Evolutionary conservation across 192 early-diverging fungal species (phyloP).

Genomic region (Lunasporangiospora selenospora): DNA sequence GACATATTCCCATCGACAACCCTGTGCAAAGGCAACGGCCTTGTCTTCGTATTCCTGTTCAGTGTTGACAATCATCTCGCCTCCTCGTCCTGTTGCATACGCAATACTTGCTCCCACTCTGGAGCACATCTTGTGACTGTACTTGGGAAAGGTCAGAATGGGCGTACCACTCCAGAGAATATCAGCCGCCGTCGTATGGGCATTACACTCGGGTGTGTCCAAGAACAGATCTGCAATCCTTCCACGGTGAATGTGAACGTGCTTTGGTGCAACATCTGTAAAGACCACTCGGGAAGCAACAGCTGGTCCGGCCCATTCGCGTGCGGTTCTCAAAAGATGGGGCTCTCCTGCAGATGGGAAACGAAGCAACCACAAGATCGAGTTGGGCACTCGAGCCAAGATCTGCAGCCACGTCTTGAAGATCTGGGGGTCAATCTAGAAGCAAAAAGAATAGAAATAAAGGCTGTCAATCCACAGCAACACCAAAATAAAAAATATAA

Average conservation of each 20-base stretch:
- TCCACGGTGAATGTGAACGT: conserved; percentile 91
- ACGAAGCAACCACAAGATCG: conserved; percentile 89
- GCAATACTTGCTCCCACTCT: conserved; percentile 90
- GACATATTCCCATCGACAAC: conserved; percentile 54
- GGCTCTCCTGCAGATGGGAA: conserved; percentile 89
- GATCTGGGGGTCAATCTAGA: conserved; percentile 83
- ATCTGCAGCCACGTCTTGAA: conserved; percentile 89
- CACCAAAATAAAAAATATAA: not conserved
- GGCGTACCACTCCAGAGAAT: conserved; percentile 96
- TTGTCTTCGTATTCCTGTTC: conserved; percentile 71
- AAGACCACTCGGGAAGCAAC: conserved; percentile 86
- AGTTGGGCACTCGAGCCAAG: conserved; percentile 78
- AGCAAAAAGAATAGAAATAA: not conserved
- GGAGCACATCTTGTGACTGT: conserved; percentile 90
- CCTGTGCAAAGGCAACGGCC: conserved; percentile 67
- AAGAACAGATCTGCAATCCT: conserved; percentile 91
- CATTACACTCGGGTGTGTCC: conserved; percentile 97
- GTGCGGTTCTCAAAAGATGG: conserved; percentile 74
- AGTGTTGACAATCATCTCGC: conserved; percentile 69
- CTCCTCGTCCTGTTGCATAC: conserved; percentile 77
- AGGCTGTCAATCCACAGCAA: too few relatives aligned
- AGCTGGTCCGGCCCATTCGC: conserved; percentile 74
- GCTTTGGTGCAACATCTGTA: conserved; percentile 85
- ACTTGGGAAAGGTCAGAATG: conserved; percentile 86
- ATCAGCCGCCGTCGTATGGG: conserved; percentile 95